Base-by-base conservation (phyloP, 2,329 filamentous ascomycete genomes). In the Elsinoe ampelina region DNA sequence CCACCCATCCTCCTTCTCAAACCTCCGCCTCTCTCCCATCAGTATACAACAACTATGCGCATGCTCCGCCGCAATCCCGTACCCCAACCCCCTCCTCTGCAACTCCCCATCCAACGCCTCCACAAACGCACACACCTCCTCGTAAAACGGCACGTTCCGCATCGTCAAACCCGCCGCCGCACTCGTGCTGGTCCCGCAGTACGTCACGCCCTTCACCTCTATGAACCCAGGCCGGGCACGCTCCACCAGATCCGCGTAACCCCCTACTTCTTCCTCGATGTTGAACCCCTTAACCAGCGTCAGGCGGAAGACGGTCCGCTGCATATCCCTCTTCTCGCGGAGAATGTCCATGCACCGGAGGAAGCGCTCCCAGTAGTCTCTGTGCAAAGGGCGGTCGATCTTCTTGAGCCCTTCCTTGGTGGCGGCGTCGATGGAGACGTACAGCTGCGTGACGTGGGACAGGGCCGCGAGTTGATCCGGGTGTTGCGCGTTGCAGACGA, bases 211-310 rank as follows among this genome's bases (percentile, higher is more conserved):
- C 75, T 97, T 97, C 70, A 97, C 81, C 75, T 97, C 92, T 50
- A 97, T 83, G 67, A 97, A 95, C 70, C 89, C 92, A 0, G 92
- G 92, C 19, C 95, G 77, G 0, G 87, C 91, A 62, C 84, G 83
- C 67, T 91, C 87, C 15, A 97, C 87, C 1, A 97, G 82, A 65
- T 89, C 84, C 0, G 92, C 92, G 67, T 98, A 97, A 3, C 92
- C 92, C 62, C 85, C 81, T 5, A 85, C 89, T 71, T 96, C 93
- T 63, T 95, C 91, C 20, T 95, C 92, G 61, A 97, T 83, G 69
- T 98, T 97, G 80, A 98, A 97, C 2, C 91, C 92, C 74, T 97
- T 97, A 68, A 97, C 93, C 1, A 98, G 83, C 0, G 92, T 97
- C 2, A 97, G 80, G 1, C 93, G 84, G 77, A 95, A 97, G 3